Percentiles rank a stretch among this genome's conserved stretches.
Conservation (phyloP, 345 rosid genomes). For the Salix exigua region DNA sequence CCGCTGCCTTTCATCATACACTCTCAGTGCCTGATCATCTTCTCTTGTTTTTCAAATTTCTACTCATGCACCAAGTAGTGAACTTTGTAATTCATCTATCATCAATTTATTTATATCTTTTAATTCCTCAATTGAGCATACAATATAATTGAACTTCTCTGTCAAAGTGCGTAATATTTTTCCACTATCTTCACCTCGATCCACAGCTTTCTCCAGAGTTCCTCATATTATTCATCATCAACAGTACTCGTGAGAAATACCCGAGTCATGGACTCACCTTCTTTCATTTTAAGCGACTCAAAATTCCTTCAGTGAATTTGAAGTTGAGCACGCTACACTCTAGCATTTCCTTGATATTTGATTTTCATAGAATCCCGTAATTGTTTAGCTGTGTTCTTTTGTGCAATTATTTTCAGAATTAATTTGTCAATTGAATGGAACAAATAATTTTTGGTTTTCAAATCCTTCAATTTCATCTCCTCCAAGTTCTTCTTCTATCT, state of each 20-base stretch:
- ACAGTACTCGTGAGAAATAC: not conserved
- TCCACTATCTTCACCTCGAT: not conserved
- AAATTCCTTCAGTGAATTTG: not conserved
- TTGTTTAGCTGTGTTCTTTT: too few relatives aligned
- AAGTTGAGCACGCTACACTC: not conserved
- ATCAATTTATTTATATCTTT: not conserved
- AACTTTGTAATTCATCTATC: not conserved
- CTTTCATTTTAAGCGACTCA: not conserved
- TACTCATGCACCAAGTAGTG: not conserved
- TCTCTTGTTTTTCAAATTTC: not conserved
- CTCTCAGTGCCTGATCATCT: not conserved
- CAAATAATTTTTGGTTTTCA: too few relatives aligned
- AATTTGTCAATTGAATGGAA: too few relatives aligned
- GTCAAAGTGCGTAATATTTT: not conserved
- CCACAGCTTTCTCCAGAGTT: not conserved
- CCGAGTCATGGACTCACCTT: too few relatives aligned
- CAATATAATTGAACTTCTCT: not conserved
- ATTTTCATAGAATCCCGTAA: not conserved
- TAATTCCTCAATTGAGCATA: not conserved
- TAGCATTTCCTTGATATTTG: not conserved
- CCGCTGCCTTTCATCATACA: too few relatives aligned
- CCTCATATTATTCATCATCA: not conserved
- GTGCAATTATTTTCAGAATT: too few relatives aligned
- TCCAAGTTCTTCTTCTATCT: not conserved
- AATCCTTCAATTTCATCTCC: too few relatives aligned